Conservation (phyloP, 805 yeast species). For the Sugiyamaella americana region DNA sequence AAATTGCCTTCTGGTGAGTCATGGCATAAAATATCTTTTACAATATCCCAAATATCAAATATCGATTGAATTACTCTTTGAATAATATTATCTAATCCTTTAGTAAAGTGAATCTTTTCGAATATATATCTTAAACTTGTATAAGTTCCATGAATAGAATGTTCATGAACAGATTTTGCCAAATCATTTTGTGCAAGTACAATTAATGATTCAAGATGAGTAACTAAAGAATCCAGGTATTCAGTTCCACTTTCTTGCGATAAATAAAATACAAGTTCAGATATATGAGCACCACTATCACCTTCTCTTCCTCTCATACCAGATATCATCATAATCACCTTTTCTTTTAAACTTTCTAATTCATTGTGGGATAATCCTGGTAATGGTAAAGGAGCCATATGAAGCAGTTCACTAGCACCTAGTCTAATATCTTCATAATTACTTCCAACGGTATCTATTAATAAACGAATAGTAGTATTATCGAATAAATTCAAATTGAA, state of each 20-base stretch:
- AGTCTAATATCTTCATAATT: slow-evolving; percentile 75
- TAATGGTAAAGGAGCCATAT: slow-evolving; percentile 37
- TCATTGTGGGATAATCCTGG: slow-evolving; percentile 22
- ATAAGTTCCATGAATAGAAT: slow-evolving; percentile 65
- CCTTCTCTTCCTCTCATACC: slow-evolving; percentile 52
- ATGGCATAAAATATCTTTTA: slow-evolving; percentile 48
- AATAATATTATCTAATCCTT: slow-evolving; percentile 17
- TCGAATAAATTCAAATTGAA: slow-evolving; percentile 42
- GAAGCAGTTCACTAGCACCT: slow-evolving; percentile 41
- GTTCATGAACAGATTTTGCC: slow-evolving; percentile 40
- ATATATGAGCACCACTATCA: slow-evolving; percentile 71
- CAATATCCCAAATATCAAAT: slow-evolving; percentile 39
- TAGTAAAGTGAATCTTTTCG: slow-evolving; percentile 24
- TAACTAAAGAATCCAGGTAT: slow-evolving; percentile 25
- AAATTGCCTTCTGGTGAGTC: slow-evolving; percentile 68
- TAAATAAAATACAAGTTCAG: slow-evolving; percentile 43
- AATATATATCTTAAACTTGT: slow-evolving; percentile 49
- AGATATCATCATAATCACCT: slow-evolving; percentile 26
- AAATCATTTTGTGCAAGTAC: slow-evolving; percentile 32
- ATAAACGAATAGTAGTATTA: slow-evolving; percentile 38
- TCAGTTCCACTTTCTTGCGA: slow-evolving; percentile 11
- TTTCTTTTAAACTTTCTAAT: slow-evolving; percentile 25
- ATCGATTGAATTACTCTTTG: slow-evolving; percentile 17
- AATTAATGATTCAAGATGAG: slow-evolving; percentile 34
- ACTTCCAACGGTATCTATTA: slow-evolving; percentile 59